Evolutionary conservation across 768 basidiomycete genomes (phyloP), one percentile per base, ranked within the genome.

Genomic region (Suillus americanus): DNA sequence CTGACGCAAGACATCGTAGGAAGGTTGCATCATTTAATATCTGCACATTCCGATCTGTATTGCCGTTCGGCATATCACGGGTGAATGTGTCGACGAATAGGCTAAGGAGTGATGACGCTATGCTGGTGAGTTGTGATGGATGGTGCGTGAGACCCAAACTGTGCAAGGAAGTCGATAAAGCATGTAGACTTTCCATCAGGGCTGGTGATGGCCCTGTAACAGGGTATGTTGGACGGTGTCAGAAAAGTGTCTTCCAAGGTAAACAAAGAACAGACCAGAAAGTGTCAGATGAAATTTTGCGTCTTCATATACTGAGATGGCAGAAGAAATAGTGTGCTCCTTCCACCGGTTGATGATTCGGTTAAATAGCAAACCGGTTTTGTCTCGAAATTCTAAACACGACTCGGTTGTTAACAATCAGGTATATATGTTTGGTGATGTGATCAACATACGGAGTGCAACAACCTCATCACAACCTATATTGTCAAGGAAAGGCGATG

Each of bases 311-410:
- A 63, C 63, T 13, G 69, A 65, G 25, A 72, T 66, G 40, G 64
- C 33, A 63, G 66, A 66, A 56, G 73, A 70, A 38, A 86, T 75
- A n/a, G 77, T 78, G 59, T 77, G 67, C 37, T 79, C 73, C 69
- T 82, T 80, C 91, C 91, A 91, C 54, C 77, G 79, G 64, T 81
- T 76, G 64, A 88, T 75, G 13, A 85, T 80, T 30, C 72, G 77
- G 54, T 82, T 74, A 66, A 85, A 82, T 7, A 89, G 69, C 2
- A 69, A 71, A 35, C 72, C 67, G 48, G 82, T 73, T 43, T 79
- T 75, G 41, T 75, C 70, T 65, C 79, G 81, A 72, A 90, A 88
- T 43, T 78, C 90, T 90, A 61, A 43, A 28, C 53, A 41, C n/a
- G n/a, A 43, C 28, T 25, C 12, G 40, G n/a, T 68, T 50, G 55